phyloP scores from a whole-genome alignment of 2,329 filamentous ascomycete genomes.

The Epichloe brachyelytri region DNA sequence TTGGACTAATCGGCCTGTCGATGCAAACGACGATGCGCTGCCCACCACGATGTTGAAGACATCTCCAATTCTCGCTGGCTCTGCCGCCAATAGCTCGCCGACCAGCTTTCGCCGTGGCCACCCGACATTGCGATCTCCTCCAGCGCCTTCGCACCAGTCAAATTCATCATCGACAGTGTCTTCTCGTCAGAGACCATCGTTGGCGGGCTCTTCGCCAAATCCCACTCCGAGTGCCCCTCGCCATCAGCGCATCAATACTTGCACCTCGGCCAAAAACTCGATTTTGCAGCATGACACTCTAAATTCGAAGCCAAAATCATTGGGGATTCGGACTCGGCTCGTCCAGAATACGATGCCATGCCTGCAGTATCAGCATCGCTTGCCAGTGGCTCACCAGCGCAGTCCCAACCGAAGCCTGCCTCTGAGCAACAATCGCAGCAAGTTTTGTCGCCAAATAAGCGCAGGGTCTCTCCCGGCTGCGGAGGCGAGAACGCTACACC shows the following conservation, averaged over 20 bases:
- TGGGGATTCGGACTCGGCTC: neutral
- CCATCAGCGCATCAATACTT: slow-evolving; percentile 10
- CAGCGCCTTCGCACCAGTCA: slow-evolving; percentile 14
- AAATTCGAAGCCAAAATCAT: neutral
- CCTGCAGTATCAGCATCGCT: neutral
- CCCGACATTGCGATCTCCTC: slow-evolving; percentile 12
- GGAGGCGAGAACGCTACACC: neutral
- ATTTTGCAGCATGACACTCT: neutral
- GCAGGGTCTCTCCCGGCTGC: slow-evolving; percentile 15
- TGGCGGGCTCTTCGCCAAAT: slow-evolving; percentile 9
- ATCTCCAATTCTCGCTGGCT: slow-evolving; percentile 35
- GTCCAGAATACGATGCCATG: neutral
- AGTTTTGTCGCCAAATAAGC: slow-evolving; percentile 20
- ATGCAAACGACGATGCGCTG: slow-evolving; percentile 29
- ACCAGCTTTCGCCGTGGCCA: slow-evolving; percentile 27
- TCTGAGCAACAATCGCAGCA: neutral
- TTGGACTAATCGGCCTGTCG: neutral
- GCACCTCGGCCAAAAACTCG: neutral
- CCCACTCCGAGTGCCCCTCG: slow-evolving; percentile 10
- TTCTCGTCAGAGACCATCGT: slow-evolving; percentile 4
- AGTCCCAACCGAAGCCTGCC: neutral
- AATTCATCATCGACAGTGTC: slow-evolving; percentile 8
- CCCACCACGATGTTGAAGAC: slow-evolving; percentile 48
- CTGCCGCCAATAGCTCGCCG: slow-evolving; percentile 39
- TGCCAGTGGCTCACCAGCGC: neutral